Evolutionary conservation across 1,284 basidiomycete genomes (phyloP).

Genomic region (Trichosporon asahii): DNA sequence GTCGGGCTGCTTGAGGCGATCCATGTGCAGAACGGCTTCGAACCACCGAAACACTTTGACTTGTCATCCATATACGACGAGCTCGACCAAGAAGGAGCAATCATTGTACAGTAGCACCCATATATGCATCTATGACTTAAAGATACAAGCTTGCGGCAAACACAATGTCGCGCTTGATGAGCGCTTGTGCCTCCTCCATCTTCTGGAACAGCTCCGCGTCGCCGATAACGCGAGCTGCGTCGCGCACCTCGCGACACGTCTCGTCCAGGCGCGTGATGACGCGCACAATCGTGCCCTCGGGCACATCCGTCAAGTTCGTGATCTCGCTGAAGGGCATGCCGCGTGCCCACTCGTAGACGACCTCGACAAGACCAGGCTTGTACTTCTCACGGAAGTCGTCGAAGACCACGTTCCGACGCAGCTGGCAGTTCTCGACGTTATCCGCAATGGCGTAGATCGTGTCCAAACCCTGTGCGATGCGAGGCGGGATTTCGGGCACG

Average conservation of each 20-base stretch:
- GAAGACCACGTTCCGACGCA: conserved; percentile 69
- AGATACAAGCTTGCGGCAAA: conserved; percentile 84
- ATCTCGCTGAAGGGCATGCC: conserved; percentile 98
- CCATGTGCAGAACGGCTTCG: conserved; percentile 2
- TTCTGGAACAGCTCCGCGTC: conserved; percentile 93
- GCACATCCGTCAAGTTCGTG: conserved; percentile 85
- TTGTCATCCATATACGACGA: neutral
- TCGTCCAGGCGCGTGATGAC: conserved; percentile 95
- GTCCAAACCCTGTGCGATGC: conserved; percentile 67
- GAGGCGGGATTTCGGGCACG: conserved; percentile 73
- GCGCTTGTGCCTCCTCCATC: conserved; percentile 91
- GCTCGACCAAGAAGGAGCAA: neutral
- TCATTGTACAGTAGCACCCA: conserved; percentile 1
- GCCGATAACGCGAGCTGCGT: conserved; percentile 95
- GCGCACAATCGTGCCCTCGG: conserved; percentile 95
- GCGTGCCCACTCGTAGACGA: conserved; percentile 98
- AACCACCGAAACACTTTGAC: neutral
- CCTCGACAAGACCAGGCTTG: conserved; percentile 87
- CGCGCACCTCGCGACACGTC: conserved; percentile 92
- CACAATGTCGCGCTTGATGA: conserved; percentile 90
- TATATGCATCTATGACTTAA: conserved; percentile 42
- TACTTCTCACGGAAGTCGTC: conserved; percentile 70
- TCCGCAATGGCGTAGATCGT: conserved; percentile 79
- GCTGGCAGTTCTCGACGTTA: conserved; percentile 73
- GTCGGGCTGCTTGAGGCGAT: neutral